Base-by-base conservation (phyloP, 371 early-diverging fungal species). In the Rhizopus delemar region DNA sequence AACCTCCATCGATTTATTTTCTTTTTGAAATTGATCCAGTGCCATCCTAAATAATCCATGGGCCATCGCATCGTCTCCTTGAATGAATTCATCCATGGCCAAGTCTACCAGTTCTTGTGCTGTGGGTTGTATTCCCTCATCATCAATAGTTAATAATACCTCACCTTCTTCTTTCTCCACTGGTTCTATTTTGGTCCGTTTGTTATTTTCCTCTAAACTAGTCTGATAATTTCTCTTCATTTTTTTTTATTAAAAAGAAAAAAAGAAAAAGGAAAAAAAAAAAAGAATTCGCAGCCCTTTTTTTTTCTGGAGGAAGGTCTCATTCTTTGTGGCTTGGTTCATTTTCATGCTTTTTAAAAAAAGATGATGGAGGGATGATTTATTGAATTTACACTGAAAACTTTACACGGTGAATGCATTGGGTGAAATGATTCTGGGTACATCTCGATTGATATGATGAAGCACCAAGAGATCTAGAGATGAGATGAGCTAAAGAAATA, bases 1-100 rank as follows among this genome's bases (percentile, higher is more conserved):
- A 0, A 77, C 49, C 35, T 78, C 73, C 5, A 81, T 59, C 1
- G 78, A 59, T 49, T 78, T 75, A 2, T 59, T 55, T 8, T 76
- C 63, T 12, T 66, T 60, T 64, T 81, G 71, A 57, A 74, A 86
- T 15, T 74, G 74, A 31, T 84, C 83, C 34, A 86, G 63, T 0
- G 86, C 83, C 73, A 81, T 68, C 52, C 83, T 84, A 58, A 81
- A 86, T 29, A 86, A 41, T 5, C 79, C 72, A 41, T 73, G 77
- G 15, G 76, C 78, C 53, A 83, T 66, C 2, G 72, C 65, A 29
- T 67, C 61, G 33, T 63, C 60, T 35, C 67, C 58, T 35, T 65
- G 41, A 5, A 63, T 45, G 1, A 67, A 66, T 48, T 84, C 86
- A 12, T 78, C 78, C 15, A 81, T 72, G 5, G 86, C 86, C 82